These are phyloP conservation scores for Colletotrichum lini DNA, from an alignment of 2,329 filamentous ascomycete genomes.

Conservation along the genomic window DNA sequence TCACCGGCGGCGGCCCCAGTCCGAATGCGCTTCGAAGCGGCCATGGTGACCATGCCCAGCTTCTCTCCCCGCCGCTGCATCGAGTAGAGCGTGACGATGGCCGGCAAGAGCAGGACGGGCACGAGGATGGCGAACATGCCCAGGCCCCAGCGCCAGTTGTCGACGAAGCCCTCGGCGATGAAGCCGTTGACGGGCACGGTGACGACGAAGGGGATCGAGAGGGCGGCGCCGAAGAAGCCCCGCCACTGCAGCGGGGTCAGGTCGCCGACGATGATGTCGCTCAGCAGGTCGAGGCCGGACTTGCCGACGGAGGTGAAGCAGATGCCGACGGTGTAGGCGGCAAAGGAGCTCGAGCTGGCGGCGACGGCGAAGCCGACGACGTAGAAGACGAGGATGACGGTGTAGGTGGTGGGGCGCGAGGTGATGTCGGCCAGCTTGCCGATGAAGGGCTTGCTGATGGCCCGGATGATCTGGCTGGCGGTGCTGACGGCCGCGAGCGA, in stretches of 20 bases:
- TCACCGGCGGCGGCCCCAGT: too few species aligned
- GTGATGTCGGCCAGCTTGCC: conserved; percentile 57
- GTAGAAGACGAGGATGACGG: conserved; percentile 57
- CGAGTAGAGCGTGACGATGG: too few species aligned
- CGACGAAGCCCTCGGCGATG: conserved; percentile 56
- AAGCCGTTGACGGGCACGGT: conserved; percentile 59
- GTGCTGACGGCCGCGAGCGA: conserved; percentile 51
- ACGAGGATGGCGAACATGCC: conserved; percentile 75
- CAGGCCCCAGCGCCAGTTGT: conserved; percentile 73
- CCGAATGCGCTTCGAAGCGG: too few species aligned
- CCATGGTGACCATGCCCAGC: too few species aligned
- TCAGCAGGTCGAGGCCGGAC: conserved; percentile 54
- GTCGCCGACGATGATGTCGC: conserved; percentile 55
- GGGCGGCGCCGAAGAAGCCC: conserved; percentile 51
- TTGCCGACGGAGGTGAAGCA: conserved; percentile 56
- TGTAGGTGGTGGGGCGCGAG: conserved; percentile 56
- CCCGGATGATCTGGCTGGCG: conserved; percentile 54
- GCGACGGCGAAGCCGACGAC: conserved; percentile 53
- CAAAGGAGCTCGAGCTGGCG: conserved; percentile 50
- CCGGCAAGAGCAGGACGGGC: conserved; percentile 68
- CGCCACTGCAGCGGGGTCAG: conserved; percentile 55
- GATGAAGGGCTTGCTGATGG: conserved; percentile 56
- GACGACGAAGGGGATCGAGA: conserved; percentile 51
- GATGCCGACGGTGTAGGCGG: conserved; percentile 53
- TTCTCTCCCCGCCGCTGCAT: too few species aligned